Conservation (phyloP, 1,284 basidiomycete species). For the Ustilago sp. region DNA sequence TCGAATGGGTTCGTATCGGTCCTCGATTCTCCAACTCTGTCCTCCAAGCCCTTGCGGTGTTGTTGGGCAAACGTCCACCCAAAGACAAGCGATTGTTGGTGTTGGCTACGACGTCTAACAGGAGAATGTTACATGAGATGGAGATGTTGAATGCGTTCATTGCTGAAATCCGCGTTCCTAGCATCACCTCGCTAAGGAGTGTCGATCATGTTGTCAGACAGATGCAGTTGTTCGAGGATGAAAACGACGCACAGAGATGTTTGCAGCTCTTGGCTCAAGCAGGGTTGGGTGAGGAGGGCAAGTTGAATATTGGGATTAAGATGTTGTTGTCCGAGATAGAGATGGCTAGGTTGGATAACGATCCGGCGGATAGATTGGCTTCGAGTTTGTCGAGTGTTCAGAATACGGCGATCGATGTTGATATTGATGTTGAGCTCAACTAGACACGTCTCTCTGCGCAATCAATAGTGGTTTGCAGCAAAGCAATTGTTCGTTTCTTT, state of each 20-base stretch:
- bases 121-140: slow-evolving; percentile 87
- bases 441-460: slow-evolving; percentile 5
- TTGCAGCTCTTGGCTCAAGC: slow-evolving; percentile 80
- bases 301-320: slow-evolving; percentile 88
- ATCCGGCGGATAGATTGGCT: slow-evolving; percentile 70
- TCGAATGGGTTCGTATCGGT: slow-evolving; percentile 92
- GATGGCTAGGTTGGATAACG: slow-evolving; percentile 88
- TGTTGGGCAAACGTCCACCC: slow-evolving; percentile 89
- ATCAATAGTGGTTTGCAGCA: background rate
- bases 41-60: slow-evolving; percentile 88
- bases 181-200: slow-evolving; percentile 79
- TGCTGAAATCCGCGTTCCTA: slow-evolving; percentile 85
- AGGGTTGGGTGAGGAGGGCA: slow-evolving; percentile 77
- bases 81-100: slow-evolving; percentile 94
- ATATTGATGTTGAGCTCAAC: slow-evolving; percentile 50
- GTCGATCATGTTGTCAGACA: slow-evolving; percentile 86
- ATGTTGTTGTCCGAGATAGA: slow-evolving; percentile 86
- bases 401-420: slow-evolving; percentile 46
- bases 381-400: slow-evolving; percentile 60
- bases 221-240: slow-evolving; percentile 79
- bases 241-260: slow-evolving; percentile 76
- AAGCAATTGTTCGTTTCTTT: background rate
- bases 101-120: slow-evolving; percentile 90
- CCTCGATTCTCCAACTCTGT: slow-evolving; percentile 95
- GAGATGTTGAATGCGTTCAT: slow-evolving; percentile 90